These are phyloP conservation scores for Nakazawaea anatomiae DNA, from an alignment of 805 yeast species.

Conservation along the genomic window DNA sequence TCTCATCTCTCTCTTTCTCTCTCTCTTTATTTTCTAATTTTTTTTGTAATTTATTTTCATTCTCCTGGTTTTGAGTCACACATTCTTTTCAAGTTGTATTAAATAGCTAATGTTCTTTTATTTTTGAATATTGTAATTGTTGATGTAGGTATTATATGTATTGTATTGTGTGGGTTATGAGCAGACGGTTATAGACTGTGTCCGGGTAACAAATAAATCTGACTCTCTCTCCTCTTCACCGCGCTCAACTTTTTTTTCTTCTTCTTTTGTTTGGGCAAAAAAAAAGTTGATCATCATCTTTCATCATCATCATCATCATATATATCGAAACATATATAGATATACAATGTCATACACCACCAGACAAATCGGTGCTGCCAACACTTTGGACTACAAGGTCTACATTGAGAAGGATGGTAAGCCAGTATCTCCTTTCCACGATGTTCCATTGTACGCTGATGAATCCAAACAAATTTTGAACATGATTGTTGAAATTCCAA, in stretches of 20 bases:
- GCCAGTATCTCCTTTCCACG: constrained; percentile 94
- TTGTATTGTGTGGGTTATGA: neutral
- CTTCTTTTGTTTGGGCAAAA: neutral
- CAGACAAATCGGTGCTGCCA: constrained; percentile 92
- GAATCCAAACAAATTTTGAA: constrained; percentile 82
- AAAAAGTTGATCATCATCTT: neutral
- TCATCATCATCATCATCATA: neutral
- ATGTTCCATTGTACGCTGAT: constrained; percentile 88
- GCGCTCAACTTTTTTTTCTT: neutral
- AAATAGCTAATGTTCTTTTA: neutral
- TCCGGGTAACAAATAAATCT: neutral
- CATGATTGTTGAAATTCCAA: constrained; percentile 88
- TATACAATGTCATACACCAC: constrained; percentile 66
- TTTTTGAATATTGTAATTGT: too few species aligned
- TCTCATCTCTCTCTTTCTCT: neutral
- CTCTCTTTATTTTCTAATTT: neutral
- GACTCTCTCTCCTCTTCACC: neutral
- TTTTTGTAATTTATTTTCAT: too few species aligned
- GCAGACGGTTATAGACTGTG: neutral
- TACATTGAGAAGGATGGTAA: constrained; percentile 90
- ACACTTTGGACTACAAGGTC: constrained; percentile 90
- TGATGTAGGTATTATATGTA: neutral
- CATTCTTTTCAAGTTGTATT: too few species aligned
- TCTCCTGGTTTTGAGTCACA: too few species aligned
- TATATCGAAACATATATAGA: neutral